Evolutionary conservation across 306 rosid genomes (phyloP), one percentile per base, ranked within the genome.

Genomic region (Delonix regia): DNA sequence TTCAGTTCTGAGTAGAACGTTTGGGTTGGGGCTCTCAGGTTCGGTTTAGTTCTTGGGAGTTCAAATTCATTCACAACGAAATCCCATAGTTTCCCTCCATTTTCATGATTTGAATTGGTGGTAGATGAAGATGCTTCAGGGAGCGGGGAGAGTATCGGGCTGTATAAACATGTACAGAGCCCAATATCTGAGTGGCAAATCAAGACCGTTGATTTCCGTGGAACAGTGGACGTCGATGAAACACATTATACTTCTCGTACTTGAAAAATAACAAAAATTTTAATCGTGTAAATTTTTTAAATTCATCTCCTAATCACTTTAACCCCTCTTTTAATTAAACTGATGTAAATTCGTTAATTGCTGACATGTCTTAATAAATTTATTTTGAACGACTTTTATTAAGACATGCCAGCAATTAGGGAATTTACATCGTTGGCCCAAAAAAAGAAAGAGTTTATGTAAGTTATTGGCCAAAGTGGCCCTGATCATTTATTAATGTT

Each of bases 21-120:
- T 25, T 5, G 22, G 39, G 39, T 16, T 14, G 51, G n/a, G 9
- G 77, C 1, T 39, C 10, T 33, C 9, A 15, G 15, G 22, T 22
- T 64, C 34, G 55, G 9, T 21, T 38, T 14, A 5, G 63, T 15
- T 55, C 21, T 19, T 16, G 45, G 69, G 28, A 18, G 27, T 67
- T 55, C 61, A 78, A 33, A 36, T 33, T 28, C 7, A 44, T 53
- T 71, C 72, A 69, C 18, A 63, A 70, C 30, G 70, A 72, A 39
- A 11, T 41, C 61, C 1, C 6, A n/a, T 22, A 24, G 33, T 87
- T 93, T 87, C 98, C 98, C 95, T 86, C 98, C 90, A 82, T 76
- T 75, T 72, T 61, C 18, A 51, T 8, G 27, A 66, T 84, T 88
- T 88, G 80, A 78, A 88, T 69, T 65, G 45, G 69, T 42, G 10